Base-by-base conservation (phyloP, 768 basidiomycete species). In the Rhodotorula sphaerocarpa region DNA sequence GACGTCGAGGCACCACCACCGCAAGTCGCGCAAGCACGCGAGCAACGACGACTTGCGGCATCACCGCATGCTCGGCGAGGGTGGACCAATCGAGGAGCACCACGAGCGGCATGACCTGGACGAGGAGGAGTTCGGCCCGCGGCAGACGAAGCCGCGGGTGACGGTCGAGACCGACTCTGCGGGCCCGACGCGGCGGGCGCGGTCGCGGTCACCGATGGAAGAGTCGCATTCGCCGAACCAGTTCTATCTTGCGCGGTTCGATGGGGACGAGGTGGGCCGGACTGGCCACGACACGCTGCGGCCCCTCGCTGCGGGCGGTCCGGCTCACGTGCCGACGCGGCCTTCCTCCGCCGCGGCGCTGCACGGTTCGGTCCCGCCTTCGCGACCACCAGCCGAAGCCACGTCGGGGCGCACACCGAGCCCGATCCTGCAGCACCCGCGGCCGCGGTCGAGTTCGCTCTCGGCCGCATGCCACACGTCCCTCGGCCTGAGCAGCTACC, bases 361-460 rank as follows among this genome's bases (percentile, higher is more conserved):
- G 31, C 12, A 31, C 23, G 15, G 36, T 9, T 39, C 36, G 36
- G 36, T 39, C 16, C 36, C 36, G 36, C 10, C 36, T 9, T 39
- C 36, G n/a, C n/a, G n/a, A n/a, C n/a, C n/a, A n/a, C n/a, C 39
- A 20, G 20, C 39, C 12, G 12, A 41, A 41, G 12, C 42, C 2
- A 10, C 31, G 50, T 14, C 50, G 27, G 30, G 5, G 27, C 18
- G 36, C 31, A 10, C 10, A 9, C 36, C 10, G 36, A 39, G 36
- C 14, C 34, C 52, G 39, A 30, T 48, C 7, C 25, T 57, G 20
- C 10, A 45, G 7, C 39, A 50, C 30, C 57, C 63, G 10, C 57
- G 63, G n/a, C 57, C 63, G 30, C 53, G 63, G 25, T 64, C 63
- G 14, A 59, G 52, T 18, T 64, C 63, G 0, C 63, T 64, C 23